Base-by-base conservation (phyloP, 2,329 filamentous ascomycete genomes). In the Berkeleyomyces basicola region DNA sequence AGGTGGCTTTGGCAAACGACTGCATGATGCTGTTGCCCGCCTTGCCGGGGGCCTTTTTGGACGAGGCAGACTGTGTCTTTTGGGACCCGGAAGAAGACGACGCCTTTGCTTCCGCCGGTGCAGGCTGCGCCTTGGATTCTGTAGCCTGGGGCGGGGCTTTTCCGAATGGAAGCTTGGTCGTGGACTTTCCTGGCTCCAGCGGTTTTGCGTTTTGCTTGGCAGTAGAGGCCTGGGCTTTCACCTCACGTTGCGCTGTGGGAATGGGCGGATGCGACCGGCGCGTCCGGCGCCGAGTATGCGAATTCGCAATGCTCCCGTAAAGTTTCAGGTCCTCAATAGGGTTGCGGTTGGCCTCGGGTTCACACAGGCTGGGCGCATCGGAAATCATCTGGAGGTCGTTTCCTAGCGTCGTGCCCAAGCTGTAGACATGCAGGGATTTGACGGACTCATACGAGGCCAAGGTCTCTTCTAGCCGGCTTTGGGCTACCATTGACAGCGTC, bases 391-490 rank as follows among this genome's bases (percentile, higher is more conserved):
- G 40, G 3, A 65, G 37, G 14, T 55, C 65, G 70, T 76, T 86
- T 14, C 90, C 76, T 0, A 84, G 80, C 44, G 83, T 80, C 1
- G 87, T 80, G 49, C 88, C 84, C 16, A 97, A 70, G 69, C 90
- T 96, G 75, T 97, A 97, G 51, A 97, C 76, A 68, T 96, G 90
- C 65, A 96, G 85, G 0, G 88, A 87, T 0, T 78, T 79, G 61
- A 96, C 82, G n/a, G 82, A 77, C 58, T 87, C 79, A 67, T 92
- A 95, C 14, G 82, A 78, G 11, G 78, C 75, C 63, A 90, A 82
- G 0, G 81, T 77, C 66, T 82, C 88, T 71, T 86, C 78, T 4
- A 96, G 75, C 42, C 85, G 79, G 65, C 90, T 86, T 71, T 96
- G 87, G 6, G 79, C 77, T 0, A 85, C 84, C 6, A 96, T 73